phyloP scores from a whole-genome alignment of 2,329 filamentous ascomycete species.

The Botrytis aclada region DNA sequence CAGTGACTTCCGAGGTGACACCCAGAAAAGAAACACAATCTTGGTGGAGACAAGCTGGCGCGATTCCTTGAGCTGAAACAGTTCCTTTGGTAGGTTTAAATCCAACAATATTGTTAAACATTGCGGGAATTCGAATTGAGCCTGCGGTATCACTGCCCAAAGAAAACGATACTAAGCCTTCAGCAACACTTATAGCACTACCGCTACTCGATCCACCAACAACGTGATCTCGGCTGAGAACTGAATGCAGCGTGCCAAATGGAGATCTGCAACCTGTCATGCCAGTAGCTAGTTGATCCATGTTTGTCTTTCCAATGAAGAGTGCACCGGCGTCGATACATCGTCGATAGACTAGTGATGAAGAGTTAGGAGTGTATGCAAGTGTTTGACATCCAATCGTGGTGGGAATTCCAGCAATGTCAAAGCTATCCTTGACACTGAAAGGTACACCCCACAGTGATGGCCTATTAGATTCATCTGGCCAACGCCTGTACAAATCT shows the following conservation, averaged over 20 bases:
- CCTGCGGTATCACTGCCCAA: conserved; percentile 54
- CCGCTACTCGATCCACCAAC: conserved; percentile 55
- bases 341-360: conserved; percentile 46
- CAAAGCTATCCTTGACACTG: conserved; percentile 49
- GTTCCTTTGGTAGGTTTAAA: conserved; percentile 50
- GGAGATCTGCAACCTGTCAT: conserved; percentile 54
- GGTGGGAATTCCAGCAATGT: conserved; percentile 46
- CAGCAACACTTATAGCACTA: conserved; percentile 50
- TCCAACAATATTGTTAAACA: conserved; percentile 49
- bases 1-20: conserved; percentile 45
- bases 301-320: conserved; percentile 54
- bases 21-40: conserved; percentile 53
- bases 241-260: conserved; percentile 49
- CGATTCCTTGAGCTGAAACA: conserved; percentile 46
- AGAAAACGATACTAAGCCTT: conserved; percentile 51
- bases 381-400: conserved; percentile 47
- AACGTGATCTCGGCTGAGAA: conserved; percentile 47
- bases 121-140: conserved; percentile 49
- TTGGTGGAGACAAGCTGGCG: conserved; percentile 51
- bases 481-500: conserved; percentile 43
- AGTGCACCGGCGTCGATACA: conserved; percentile 52
- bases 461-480: conserved; percentile 42
- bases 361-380: conserved; percentile 45
- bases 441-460: conserved; percentile 51
- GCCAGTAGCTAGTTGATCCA: conserved; percentile 56